These are phyloP conservation scores for Mortierella sp. DNA, from an alignment of 371 early-diverging fungal species.

Conservation along the genomic window DNA sequence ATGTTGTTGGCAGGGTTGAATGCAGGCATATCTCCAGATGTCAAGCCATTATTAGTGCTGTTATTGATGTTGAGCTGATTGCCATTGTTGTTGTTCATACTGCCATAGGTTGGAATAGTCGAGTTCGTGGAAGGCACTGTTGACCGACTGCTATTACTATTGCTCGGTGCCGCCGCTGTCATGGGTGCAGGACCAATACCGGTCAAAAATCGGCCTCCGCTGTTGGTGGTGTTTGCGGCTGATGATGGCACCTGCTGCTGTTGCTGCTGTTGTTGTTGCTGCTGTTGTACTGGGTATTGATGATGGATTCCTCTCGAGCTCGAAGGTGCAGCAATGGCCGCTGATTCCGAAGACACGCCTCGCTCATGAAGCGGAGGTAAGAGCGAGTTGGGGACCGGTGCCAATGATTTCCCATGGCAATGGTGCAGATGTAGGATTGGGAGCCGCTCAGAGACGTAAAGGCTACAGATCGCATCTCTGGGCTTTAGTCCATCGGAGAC, in stretches of 20 bases:
- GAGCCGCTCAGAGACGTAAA: conserved; percentile 36
- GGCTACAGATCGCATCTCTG: conserved; percentile 22
- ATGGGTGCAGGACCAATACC: conserved; percentile 27
- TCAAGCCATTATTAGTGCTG: background rate
- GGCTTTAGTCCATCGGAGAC: conserved; percentile 43
- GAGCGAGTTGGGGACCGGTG: conserved; percentile 18
- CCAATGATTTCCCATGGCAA: conserved; percentile 30
- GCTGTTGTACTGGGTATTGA: background rate
- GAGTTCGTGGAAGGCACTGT: background rate
- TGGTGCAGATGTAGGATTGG: conserved; percentile 46
- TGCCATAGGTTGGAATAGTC: conserved; percentile 2
- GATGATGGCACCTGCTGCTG: background rate
- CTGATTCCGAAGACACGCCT: background rate
- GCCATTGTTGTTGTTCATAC: conserved; percentile 8
- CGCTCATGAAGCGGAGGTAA: conserved; percentile 11
- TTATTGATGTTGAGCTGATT: background rate
- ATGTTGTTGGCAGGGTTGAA: background rate
- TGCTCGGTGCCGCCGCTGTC: background rate
- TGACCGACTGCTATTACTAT: too few species aligned
- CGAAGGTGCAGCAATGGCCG: background rate
- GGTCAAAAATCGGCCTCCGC: conserved; percentile 15
- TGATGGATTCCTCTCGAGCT: background rate
- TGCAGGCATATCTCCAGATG: too few species aligned
- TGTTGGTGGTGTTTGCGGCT: background rate
- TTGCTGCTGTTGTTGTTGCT: conserved; percentile 9